phyloP scores from a whole-genome alignment of 257 asterid species.

The Solanum chiquidenum region DNA sequence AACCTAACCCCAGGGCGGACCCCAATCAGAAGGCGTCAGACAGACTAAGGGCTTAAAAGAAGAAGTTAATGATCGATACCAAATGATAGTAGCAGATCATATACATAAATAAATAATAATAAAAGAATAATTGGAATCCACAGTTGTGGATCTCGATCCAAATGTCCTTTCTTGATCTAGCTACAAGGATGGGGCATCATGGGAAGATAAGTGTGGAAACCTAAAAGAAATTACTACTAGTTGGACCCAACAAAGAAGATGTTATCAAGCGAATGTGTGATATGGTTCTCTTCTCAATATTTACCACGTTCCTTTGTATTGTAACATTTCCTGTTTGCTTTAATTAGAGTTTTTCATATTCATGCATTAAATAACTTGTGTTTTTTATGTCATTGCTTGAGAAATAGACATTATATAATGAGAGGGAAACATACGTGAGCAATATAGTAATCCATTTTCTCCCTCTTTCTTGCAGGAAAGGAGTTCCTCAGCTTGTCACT shows the following conservation, averaged over 20 bases:
- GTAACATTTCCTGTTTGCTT: background rate
- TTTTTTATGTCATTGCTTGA: background rate
- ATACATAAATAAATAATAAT: background rate
- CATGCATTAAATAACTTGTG: background rate
- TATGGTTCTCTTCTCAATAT: background rate
- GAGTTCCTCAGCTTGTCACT: slow-evolving; percentile 42
- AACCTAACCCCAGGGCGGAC: background rate
- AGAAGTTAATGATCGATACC: background rate
- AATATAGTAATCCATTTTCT: background rate
- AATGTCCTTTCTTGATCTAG: background rate
- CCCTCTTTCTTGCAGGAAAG: slow-evolving; percentile 28
- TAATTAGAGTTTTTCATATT: background rate
- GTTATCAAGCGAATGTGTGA: background rate
- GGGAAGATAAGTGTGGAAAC: background rate
- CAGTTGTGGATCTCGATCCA: background rate
- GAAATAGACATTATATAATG: background rate
- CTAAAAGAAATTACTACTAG: background rate
- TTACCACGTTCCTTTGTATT: background rate
- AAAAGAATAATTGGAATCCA: background rate
- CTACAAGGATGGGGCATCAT: background rate
- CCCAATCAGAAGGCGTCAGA: background rate
- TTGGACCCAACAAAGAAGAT: background rate
- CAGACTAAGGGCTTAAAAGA: background rate
- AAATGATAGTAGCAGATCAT: background rate
- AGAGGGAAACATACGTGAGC: background rate